A percentile compares a stretch with the other conserved stretches of the same genome.
Conservation (phyloP, 78 protist species). For the Chrysochromulina parva region DNA sequence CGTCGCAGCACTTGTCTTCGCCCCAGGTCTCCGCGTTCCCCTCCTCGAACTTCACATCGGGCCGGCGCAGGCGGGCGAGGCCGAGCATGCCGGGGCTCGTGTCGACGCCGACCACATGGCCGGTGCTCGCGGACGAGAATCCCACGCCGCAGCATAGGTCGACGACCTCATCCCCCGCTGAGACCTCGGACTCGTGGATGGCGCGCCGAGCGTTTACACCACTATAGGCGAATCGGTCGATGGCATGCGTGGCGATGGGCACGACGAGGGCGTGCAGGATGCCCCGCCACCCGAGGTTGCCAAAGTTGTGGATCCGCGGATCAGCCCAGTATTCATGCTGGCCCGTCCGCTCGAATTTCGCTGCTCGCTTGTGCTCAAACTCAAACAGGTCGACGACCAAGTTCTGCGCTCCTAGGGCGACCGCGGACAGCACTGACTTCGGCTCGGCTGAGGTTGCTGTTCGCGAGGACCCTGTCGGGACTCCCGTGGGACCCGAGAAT, state of each 20-base stretch:
- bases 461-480: too few relatives aligned
- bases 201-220: not conserved
- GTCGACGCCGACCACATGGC: not conserved
- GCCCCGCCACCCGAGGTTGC: not conserved
- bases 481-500: too few relatives aligned
- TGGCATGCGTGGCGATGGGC: not conserved
- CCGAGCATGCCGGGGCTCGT: not conserved
- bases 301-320: constrained; percentile 1
- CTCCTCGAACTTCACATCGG: not conserved
- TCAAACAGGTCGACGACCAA: too few relatives aligned
- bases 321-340: not conserved
- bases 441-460: too few relatives aligned
- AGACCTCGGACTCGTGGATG: not conserved
- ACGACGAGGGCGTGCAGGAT: not conserved
- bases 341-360: too few relatives aligned
- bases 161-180: not conserved
- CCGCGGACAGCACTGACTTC: too few relatives aligned
- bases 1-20: not conserved
- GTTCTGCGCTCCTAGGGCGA: too few relatives aligned
- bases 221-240: not conserved
- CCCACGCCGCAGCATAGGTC: constrained; percentile 7
- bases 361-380: too few relatives aligned
- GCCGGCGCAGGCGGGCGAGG: not conserved
- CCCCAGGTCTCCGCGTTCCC: not conserved
- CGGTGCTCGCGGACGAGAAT: not conserved